A percentile compares a stretch with the other conserved stretches of the same genome.
These are phyloP conservation scores for Eimeria acervulina DNA, from an alignment of 169 alveolate species.

Conservation along the genomic window DNA sequence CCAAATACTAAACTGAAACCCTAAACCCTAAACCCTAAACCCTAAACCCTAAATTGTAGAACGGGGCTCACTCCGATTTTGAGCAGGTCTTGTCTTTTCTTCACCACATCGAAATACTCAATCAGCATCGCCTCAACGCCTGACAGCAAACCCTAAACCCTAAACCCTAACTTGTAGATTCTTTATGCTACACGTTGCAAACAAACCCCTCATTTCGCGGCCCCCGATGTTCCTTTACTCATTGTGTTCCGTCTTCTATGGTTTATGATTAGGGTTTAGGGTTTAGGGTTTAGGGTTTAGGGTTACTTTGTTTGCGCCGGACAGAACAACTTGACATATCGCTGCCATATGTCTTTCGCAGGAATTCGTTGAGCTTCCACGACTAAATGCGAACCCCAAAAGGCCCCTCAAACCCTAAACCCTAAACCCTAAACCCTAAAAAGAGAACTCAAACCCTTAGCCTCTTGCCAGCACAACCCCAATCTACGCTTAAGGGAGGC, in stretches of 20 bases:
- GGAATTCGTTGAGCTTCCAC: slow-evolving; percentile 24
- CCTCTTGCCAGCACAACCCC: background rate
- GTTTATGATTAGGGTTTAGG: slow-evolving; percentile 13
- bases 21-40: background rate
- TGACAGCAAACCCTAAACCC: background rate
- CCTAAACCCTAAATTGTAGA: background rate
- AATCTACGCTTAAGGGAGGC: background rate
- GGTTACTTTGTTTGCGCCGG: slow-evolving; percentile 42
- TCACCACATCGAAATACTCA: slow-evolving; percentile 48
- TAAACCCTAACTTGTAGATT: background rate
- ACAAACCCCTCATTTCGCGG: background rate
- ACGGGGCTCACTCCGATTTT: slow-evolving; percentile 29
- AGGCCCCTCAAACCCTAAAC: background rate
- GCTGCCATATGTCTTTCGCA: slow-evolving; percentile 12
- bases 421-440: background rate
- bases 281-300: background rate
- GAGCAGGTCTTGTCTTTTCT: slow-evolving; percentile 14
- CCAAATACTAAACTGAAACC: background rate
- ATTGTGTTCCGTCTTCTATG: background rate
- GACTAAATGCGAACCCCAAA: background rate
- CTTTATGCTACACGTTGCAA: background rate
- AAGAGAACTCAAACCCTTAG: background rate
- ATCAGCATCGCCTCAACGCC: slow-evolving; percentile 57
- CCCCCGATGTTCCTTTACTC: background rate
- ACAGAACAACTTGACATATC: slow-evolving; percentile 32